phyloP scores from a whole-genome alignment of 371 early-diverging fungal species.

The Catenaria anguillulae region DNA sequence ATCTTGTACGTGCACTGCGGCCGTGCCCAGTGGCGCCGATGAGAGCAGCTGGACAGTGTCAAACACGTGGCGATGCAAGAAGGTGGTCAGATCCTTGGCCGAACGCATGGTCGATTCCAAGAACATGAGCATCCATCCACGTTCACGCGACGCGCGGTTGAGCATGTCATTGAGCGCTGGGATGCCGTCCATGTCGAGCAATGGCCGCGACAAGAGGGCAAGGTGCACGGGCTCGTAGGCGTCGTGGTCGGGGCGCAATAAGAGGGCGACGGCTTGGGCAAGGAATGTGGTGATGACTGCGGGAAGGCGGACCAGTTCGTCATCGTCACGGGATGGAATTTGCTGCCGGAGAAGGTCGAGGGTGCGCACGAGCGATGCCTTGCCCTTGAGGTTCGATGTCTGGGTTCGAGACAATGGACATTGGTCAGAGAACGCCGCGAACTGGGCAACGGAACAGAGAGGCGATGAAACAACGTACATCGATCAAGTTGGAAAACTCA shows the following conservation, averaged over 20 bases:
- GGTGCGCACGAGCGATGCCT: constrained; percentile 43
- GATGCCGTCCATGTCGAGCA: constrained; percentile 49
- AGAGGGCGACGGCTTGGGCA: constrained; percentile 41
- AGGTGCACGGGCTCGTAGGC: constrained; percentile 57
- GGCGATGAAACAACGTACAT: no score
- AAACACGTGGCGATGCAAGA: not conserved
- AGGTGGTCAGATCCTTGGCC: not conserved
- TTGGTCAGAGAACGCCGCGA: no score
- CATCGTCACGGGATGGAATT: constrained; percentile 30
- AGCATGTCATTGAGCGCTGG: not conserved
- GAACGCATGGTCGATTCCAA: not conserved
- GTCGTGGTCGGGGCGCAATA: constrained; percentile 52
- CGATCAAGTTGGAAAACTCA: constrained; percentile 39
- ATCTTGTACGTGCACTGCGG: not conserved
- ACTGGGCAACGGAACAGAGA: not conserved
- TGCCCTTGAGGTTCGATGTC: constrained; percentile 38
- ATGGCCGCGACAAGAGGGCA: constrained; percentile 52
- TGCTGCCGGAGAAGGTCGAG: constrained; percentile 51
- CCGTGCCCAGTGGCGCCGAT: no score
- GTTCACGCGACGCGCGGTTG: not conserved
- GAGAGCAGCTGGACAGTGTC: not conserved
- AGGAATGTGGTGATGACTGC: constrained; percentile 46
- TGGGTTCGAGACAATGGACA: no score
- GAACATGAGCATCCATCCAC: constrained; percentile 1
- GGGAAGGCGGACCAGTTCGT: constrained; percentile 38